phyloP scores from a whole-genome alignment of 2,329 filamentous ascomycete genomes.

The Claviceps pazoutovae region DNA sequence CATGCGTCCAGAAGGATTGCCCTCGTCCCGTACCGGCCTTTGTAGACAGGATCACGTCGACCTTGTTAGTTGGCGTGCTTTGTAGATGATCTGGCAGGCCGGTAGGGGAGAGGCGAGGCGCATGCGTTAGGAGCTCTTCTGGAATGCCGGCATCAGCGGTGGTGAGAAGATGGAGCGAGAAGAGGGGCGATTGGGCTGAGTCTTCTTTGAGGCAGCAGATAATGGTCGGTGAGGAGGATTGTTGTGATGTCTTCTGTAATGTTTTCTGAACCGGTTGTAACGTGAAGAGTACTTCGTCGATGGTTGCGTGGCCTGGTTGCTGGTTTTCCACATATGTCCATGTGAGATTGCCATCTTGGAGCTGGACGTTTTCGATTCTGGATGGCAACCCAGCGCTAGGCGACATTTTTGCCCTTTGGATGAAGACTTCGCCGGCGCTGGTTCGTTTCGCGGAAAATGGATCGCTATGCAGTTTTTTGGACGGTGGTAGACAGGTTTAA shows the following conservation, averaged over 20 bases:
- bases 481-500: too few species aligned
- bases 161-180: constrained; percentile 16
- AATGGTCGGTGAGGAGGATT: constrained; percentile 6
- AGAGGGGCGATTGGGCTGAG: constrained; percentile 11
- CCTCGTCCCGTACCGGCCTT: constrained; percentile 50
- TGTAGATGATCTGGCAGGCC: constrained; percentile 25
- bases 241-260: not conserved
- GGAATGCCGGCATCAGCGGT: constrained; percentile 15
- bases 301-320: constrained; percentile 7
- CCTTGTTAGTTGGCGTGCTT: constrained; percentile 11
- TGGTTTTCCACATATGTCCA: constrained; percentile 13
- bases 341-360: constrained; percentile 13
- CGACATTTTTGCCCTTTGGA: not conserved
- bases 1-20: constrained; percentile 36
- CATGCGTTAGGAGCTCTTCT: constrained; percentile 22
- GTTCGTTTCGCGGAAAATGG: not conserved
- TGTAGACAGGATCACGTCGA: constrained; percentile 56
- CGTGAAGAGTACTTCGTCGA: constrained; percentile 17
- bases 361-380: constrained; percentile 10
- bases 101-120: constrained; percentile 14
- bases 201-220: constrained; percentile 27
- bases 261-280: constrained; percentile 2
- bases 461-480: not conserved
- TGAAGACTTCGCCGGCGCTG: not conserved
- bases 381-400: not conserved